These are phyloP conservation scores for Penicillium sp. DNA, from an alignment of 2,329 filamentous ascomycete species.

Conservation along the genomic window DNA sequence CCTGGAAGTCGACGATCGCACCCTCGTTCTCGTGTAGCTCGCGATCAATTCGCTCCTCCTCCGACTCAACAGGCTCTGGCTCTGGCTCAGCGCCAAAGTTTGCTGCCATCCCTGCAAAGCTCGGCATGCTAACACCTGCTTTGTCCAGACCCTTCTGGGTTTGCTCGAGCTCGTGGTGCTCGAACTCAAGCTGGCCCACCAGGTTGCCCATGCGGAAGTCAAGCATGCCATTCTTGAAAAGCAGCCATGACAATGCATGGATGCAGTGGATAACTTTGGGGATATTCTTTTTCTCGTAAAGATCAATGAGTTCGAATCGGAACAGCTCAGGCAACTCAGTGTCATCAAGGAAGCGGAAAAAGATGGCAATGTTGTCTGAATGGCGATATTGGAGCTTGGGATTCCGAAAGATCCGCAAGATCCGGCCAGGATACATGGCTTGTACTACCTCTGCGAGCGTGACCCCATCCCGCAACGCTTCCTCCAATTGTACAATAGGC, in stretches of 20 bases:
- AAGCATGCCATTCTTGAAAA: slow-evolving; percentile 91
- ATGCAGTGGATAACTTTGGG: slow-evolving; percentile 99
- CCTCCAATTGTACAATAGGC: slow-evolving; percentile 88
- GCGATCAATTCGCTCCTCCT: slow-evolving; percentile 81
- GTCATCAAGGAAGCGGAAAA: slow-evolving; percentile 90
- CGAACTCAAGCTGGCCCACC: slow-evolving; percentile 93
- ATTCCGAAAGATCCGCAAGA: slow-evolving; percentile 79
- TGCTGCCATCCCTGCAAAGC: slow-evolving; percentile 94
- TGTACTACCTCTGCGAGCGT: slow-evolving; percentile 93
- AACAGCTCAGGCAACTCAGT: slow-evolving; percentile 93
- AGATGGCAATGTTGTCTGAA: slow-evolving; percentile 95
- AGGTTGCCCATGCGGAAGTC: slow-evolving; percentile 95
- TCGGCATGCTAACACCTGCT: slow-evolving; percentile 91
- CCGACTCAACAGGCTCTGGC: slow-evolving; percentile 70
- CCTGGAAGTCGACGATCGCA: slow-evolving; percentile 74
- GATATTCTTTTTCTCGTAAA: slow-evolving; percentile 99
- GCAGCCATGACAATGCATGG: slow-evolving; percentile 93
- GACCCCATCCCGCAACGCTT: slow-evolving; percentile 86
- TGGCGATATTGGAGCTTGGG: slow-evolving; percentile 87
- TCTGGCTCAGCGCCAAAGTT: slow-evolving; percentile 88
- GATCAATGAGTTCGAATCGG: slow-evolving; percentile 91
- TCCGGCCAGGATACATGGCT: slow-evolving; percentile 72
- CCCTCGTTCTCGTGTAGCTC: slow-evolving; percentile 75
- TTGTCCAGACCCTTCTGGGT: slow-evolving; percentile 97
- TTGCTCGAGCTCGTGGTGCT: slow-evolving; percentile 93